Conservation (phyloP, 2,329 filamentous ascomycete genomes). For the Corinectria fuckeliana region DNA sequence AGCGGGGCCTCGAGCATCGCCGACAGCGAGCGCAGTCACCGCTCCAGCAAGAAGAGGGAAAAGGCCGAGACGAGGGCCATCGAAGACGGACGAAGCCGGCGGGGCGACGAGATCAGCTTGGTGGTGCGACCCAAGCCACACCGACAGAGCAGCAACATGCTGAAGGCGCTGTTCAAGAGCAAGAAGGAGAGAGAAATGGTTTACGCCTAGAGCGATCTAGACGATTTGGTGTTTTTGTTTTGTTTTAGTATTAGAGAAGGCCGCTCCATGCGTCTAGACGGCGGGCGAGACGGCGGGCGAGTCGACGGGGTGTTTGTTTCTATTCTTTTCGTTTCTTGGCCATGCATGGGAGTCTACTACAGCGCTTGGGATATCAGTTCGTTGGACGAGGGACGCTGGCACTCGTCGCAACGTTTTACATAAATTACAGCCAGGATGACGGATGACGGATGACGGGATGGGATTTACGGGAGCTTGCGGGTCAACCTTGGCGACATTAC, state of each 20-base stretch:
- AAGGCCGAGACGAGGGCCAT: slow-evolving; percentile 43
- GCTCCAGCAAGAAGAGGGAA: slow-evolving; percentile 41
- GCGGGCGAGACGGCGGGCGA: slow-evolving; percentile 10
- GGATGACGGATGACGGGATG: too few relatives aligned
- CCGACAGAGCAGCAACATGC: slow-evolving; percentile 57
- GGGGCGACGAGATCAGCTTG: slow-evolving; percentile 47
- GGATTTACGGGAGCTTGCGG: not conserved
- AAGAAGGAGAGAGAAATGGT: slow-evolving; percentile 49
- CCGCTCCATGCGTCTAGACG: slow-evolving; percentile 11
- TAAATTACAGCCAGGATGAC: slow-evolving; percentile 9
- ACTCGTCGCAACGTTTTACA: slow-evolving; percentile 7
- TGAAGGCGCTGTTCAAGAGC: slow-evolving; percentile 64
- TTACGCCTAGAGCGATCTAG: slow-evolving; percentile 33
- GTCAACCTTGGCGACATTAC: slow-evolving; percentile 2
- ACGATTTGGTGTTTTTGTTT: slow-evolving; percentile 4
- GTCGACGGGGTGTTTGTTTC: too few relatives aligned
- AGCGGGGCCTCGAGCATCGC: slow-evolving; percentile 44
- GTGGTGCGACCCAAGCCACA: slow-evolving; percentile 56
- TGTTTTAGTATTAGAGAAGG: slow-evolving; percentile 10
- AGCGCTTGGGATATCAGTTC: slow-evolving; percentile 1
- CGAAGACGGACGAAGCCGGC: slow-evolving; percentile 44
- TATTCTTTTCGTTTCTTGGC: too few relatives aligned
- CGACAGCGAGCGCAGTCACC: slow-evolving; percentile 44
- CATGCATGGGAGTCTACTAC: slow-evolving; percentile 18
- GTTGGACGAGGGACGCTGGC: slow-evolving; percentile 1